Conservation (phyloP, 1,284 basidiomycete genomes). For the Cutaneotrichosporon cavernicola region DNA sequence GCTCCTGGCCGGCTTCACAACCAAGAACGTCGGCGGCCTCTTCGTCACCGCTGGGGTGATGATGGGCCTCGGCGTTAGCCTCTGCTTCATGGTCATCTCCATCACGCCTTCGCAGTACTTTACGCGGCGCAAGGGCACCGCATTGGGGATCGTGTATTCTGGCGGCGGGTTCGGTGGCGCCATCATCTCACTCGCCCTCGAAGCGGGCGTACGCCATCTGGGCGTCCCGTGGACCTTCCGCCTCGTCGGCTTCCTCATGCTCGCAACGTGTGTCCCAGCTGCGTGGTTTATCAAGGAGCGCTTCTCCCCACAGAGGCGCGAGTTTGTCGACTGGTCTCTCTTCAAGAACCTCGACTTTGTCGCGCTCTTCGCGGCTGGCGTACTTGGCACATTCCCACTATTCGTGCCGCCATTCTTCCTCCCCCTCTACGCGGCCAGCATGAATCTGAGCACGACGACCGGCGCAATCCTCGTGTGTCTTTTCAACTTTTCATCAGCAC, state of each 20-base stretch:
- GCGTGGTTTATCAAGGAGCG: constrained; percentile 22
- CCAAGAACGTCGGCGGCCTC: constrained; percentile 30
- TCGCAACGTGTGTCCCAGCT: constrained; percentile 13
- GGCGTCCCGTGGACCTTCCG: constrained; percentile 29
- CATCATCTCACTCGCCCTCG: constrained; percentile 35
- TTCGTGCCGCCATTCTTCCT: constrained; percentile 52
- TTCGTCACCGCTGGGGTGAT: constrained; percentile 33
- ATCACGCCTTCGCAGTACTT: constrained; percentile 42
- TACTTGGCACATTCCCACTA: constrained; percentile 46
- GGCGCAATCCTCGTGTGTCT: constrained; percentile 36
- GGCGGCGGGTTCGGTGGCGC: constrained; percentile 48
- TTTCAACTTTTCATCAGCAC: constrained; percentile 36
- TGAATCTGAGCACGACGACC: constrained; percentile 32
- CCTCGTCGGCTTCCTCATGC: constrained; percentile 18
- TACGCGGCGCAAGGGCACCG: constrained; percentile 37
- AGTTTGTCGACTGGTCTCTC: constrained; percentile 17
- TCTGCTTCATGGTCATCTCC: constrained; percentile 30
- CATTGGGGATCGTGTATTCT: constrained; percentile 46
- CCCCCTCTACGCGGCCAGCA: constrained; percentile 44
- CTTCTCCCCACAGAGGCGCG: constrained; percentile 2
- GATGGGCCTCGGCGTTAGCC: constrained; percentile 31
- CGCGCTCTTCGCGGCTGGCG: constrained; percentile 40
- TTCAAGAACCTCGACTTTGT: constrained; percentile 42
- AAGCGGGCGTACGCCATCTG: constrained; percentile 37
- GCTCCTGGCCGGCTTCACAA: constrained; percentile 36